A percentile compares a stretch with the other conserved stretches of the same genome.
These are phyloP conservation scores for Aureobasidium sp. DNA, from an alignment of 2,329 filamentous ascomycete species.

Conservation along the genomic window DNA sequence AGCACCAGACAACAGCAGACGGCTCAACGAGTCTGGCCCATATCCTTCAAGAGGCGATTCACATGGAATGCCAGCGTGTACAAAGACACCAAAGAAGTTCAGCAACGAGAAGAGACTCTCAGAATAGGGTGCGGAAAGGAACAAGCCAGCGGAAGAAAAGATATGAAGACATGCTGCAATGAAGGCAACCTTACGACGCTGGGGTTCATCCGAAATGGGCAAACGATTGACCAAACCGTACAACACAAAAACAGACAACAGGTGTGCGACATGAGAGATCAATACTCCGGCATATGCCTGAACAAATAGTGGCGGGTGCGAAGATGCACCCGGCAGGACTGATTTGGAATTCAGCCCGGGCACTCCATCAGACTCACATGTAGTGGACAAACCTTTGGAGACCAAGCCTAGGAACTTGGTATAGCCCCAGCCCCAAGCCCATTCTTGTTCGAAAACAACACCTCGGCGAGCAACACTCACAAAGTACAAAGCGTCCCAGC, in stretches of 20 bases:
- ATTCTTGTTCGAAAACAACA: conserved; percentile 72
- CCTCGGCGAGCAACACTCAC: conserved; percentile 53
- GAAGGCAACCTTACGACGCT: conserved; percentile 47
- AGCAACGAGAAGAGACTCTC: conserved; percentile 74
- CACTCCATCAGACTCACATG: conserved; percentile 12
- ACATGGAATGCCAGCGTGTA: conserved; percentile 39
- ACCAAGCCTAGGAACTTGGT: conserved; percentile 35
- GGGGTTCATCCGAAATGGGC: conserved; percentile 31
- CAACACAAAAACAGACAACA: conserved; percentile 64
- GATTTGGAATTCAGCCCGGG: background rate
- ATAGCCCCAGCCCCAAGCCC: conserved; percentile 64
- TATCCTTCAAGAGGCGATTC: background rate
- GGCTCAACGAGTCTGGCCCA: background rate
- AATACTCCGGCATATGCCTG: conserved; percentile 50
- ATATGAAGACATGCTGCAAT: conserved; percentile 67
- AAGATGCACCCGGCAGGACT: conserved; percentile 12
- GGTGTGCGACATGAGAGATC: conserved; percentile 66
- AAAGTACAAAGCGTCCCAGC: conserved; percentile 80
- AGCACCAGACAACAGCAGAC: conserved; percentile 18
- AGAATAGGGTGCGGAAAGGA: conserved; percentile 77
- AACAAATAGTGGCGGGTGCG: conserved; percentile 17
- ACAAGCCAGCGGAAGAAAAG: conserved; percentile 78
- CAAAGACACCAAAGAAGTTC: conserved; percentile 62
- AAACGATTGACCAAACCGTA: conserved; percentile 56
- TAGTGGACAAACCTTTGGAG: conserved; percentile 32